phyloP scores from a whole-genome alignment of 1,284 basidiomycete genomes.

The Rhodotorula sp. region DNA sequence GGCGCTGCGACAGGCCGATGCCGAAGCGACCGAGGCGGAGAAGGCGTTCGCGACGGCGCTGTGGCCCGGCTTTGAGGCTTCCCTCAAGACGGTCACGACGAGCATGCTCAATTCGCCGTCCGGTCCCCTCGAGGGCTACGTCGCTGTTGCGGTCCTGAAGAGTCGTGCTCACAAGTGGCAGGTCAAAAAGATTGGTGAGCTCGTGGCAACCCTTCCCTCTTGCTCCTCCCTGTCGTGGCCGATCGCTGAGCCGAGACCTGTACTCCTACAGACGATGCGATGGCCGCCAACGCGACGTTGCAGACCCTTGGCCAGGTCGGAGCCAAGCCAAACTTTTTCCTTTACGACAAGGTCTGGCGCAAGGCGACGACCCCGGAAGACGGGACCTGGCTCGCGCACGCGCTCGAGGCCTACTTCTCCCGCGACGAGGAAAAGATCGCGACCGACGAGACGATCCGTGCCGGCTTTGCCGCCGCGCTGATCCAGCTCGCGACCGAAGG shows the following conservation, averaged over 20 bases:
- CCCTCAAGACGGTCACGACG: constrained; percentile 63
- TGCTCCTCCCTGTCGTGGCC: background rate
- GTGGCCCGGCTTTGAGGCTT: constrained; percentile 65
- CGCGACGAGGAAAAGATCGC: constrained; percentile 59
- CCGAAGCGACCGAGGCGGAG: constrained; percentile 51
- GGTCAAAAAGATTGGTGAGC: constrained; percentile 34
- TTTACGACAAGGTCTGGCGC: constrained; percentile 82
- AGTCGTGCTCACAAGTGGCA: constrained; percentile 56
- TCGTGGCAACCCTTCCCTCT: background rate
- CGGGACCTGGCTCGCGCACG: constrained; percentile 74
- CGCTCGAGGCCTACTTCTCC: constrained; percentile 59
- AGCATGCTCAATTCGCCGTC: constrained; percentile 62
- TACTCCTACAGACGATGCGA: constrained; percentile 26
- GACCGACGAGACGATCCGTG: constrained; percentile 60
- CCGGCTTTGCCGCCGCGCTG: constrained; percentile 64
- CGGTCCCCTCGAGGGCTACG: constrained; percentile 78
- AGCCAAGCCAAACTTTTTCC: constrained; percentile 74
- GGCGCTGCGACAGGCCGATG: constrained; percentile 46
- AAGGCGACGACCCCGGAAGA: constrained; percentile 67
- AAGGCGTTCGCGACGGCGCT: constrained; percentile 58
- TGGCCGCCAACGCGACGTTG: constrained; percentile 48
- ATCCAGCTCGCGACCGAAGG: constrained; percentile 67
- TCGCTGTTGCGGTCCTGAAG: constrained; percentile 67
- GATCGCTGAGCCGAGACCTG: background rate
- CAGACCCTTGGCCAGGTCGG: constrained; percentile 50